Conservation (phyloP, 495 filamentous ascomycete species). For the Annulohypoxylon stygium region DNA sequence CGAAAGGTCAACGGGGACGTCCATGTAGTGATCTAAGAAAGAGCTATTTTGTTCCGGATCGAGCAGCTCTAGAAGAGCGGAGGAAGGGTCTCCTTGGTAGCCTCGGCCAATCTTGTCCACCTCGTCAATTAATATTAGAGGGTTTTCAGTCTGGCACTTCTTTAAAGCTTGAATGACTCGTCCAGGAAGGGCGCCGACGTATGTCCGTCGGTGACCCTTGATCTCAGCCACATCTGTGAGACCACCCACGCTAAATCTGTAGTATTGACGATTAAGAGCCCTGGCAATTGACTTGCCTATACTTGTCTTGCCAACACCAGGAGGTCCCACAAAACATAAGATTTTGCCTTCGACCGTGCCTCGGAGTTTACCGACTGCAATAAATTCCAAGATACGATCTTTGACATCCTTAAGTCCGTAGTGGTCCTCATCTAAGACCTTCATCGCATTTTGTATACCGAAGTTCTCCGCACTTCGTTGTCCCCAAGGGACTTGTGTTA, state of each 20-base stretch:
- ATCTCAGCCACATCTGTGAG: slow-evolving; percentile 99
- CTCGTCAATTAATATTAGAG: slow-evolving; percentile 96
- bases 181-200: slow-evolving; percentile 95
- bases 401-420: slow-evolving; percentile 98
- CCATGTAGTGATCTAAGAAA: slow-evolving; percentile 99
- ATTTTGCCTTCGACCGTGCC: slow-evolving; percentile 99
- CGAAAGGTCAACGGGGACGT: slow-evolving; percentile 96
- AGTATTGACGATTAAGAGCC: slow-evolving; percentile 94
- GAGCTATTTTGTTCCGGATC: slow-evolving; percentile 98
- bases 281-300: slow-evolving; percentile 98
- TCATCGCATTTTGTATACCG: slow-evolving; percentile 88
- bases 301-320: slow-evolving; percentile 95
- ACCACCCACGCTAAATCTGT: slow-evolving; percentile 97
- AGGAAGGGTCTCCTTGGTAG: slow-evolving; percentile 96
- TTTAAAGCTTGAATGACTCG: slow-evolving; percentile 98
- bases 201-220: slow-evolving; percentile 96
- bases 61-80: slow-evolving; percentile 91
- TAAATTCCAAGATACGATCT: slow-evolving; percentile 98
- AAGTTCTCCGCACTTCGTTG: slow-evolving; percentile 97
- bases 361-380: slow-evolving; percentile 96
- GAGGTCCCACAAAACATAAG: slow-evolving; percentile 95
- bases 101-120: slow-evolving; percentile 97
- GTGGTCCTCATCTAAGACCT: slow-evolving; percentile 95
- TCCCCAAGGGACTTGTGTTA: slow-evolving; percentile 98
- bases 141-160: slow-evolving; percentile 99